Base-by-base conservation (phyloP, 306 rosid genomes). In the Ceratonia siliqua region DNA sequence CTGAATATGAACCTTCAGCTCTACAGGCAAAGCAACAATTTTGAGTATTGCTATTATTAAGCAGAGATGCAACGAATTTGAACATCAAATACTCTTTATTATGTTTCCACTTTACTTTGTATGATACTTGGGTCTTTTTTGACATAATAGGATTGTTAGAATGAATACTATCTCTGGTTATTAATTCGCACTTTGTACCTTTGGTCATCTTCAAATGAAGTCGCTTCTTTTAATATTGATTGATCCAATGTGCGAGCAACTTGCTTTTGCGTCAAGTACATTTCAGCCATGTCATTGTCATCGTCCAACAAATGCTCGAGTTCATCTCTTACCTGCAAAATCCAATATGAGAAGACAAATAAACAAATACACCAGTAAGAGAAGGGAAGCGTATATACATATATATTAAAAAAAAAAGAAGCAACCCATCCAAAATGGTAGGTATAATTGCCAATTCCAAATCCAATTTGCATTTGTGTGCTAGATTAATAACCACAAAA, bases 201-300 rank as follows among this genome's bases (percentile, higher is more conserved):
- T 28, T 56, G 36, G 56, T 62, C 65, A 13, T 59, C 81, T 56
- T 68, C 83, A 30, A 76, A 74, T 70, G 17, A 46, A 14, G 76
- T 68, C 0, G 24, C 75, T 62, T 80, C 72, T 76, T 27, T 62
- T 12, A 6, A 8, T 32, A 82, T 35, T 68, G 76, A 20, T 50
- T 80, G 86, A 10, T 79, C 71, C 55, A 62, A 13, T 30, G 80
- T 82, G 13, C 86, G 68, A 59, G 77, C 76, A 20, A 73, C 73
- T 27, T 83, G 80, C 86, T 94, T 91, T 52, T 87, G 85, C 3
- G 92, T 89, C 79, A 94, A 71, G 80, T 88, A 91, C 97, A 93
- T 93, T 83, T 93, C 91, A 30, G 91, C 96, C 94, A 93, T 93
- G 78, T 93, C 94, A 8, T 87, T 86, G 56, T 91, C 94, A 46